phyloP scores from a whole-genome alignment of 2,329 filamentous ascomycete species.

The Exophiala dermatitidis region DNA sequence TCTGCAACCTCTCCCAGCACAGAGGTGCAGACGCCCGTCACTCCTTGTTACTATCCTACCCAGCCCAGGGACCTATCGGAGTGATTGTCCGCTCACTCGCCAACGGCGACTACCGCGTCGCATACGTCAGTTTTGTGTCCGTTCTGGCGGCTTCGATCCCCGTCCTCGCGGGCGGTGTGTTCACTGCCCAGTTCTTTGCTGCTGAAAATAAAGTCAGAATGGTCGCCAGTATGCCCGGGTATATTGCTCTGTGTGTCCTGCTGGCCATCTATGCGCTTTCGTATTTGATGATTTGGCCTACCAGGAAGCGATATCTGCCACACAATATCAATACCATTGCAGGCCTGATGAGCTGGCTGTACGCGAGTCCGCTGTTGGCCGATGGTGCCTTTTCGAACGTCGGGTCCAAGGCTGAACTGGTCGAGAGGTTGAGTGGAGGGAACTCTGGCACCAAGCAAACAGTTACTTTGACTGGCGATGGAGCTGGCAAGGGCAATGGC shows the following conservation, averaged over 20 bases:
- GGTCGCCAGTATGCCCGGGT: conserved; percentile 65
- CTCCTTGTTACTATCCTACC: conserved; percentile 52
- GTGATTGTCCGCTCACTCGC: conserved; percentile 47
- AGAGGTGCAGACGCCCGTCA: conserved; percentile 49
- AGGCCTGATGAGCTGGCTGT: conserved; percentile 69
- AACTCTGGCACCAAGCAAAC: conserved; percentile 23
- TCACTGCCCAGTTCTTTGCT: conserved; percentile 55
- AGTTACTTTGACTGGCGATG: conserved; percentile 35
- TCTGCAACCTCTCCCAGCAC: conserved; percentile 46
- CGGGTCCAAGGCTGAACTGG: conserved; percentile 60
- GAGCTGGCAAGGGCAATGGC: conserved; percentile 26
- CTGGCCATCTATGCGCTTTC: conserved; percentile 62
- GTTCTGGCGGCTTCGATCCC: conserved; percentile 49
- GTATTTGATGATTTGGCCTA: conserved; percentile 55
- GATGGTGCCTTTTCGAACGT: conserved; percentile 68
- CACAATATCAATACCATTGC: conserved; percentile 66
- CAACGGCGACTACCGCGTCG: conserved; percentile 53
- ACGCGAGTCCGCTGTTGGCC: conserved; percentile 61
- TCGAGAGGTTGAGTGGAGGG: conserved; percentile 56
- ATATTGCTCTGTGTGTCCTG: conserved; percentile 64
- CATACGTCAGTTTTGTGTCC: conserved; percentile 49
- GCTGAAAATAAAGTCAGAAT: conserved; percentile 46
- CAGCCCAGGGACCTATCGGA: conserved; percentile 47
- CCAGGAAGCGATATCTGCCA: conserved; percentile 58
- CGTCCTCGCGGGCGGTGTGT: conserved; percentile 54